Percentiles rank a stretch among this genome's conserved stretches.
Conservation (phyloP, 306 rosid species). For the Adenanthera pavonina region DNA sequence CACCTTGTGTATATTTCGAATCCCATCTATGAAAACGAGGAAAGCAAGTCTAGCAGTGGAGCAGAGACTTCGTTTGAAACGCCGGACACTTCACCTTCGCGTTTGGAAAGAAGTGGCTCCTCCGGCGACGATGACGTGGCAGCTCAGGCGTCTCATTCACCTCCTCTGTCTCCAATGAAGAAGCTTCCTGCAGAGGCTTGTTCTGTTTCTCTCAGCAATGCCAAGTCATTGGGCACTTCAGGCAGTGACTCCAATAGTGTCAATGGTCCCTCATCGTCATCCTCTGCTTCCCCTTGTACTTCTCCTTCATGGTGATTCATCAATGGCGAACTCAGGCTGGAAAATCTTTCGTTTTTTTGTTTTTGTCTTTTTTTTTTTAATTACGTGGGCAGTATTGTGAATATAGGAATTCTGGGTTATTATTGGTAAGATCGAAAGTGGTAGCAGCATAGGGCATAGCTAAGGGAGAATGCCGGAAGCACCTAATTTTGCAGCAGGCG, state of each 20-base stretch:
- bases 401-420: conserved; percentile 18
- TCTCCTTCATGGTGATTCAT: conserved; percentile 87
- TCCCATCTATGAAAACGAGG: conserved; percentile 76
- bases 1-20: conserved; percentile 88
- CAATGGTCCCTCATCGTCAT: conserved; percentile 67
- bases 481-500: conserved; percentile 55
- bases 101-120: conserved; percentile 55
- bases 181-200: conserved; percentile 77
- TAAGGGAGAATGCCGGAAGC: conserved; percentile 29
- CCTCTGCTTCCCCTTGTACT: conserved; percentile 78
- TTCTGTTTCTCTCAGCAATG: conserved; percentile 75
- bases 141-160: conserved; percentile 50
- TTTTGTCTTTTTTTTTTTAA: neutral
- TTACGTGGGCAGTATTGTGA: conserved; percentile 29
- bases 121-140: conserved; percentile 54
- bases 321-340: conserved; percentile 29
- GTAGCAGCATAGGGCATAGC: neutral
- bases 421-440: neutral
- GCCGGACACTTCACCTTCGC: conserved; percentile 83
- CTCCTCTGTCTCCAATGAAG: conserved; percentile 85
- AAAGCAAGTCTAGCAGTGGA: conserved; percentile 40
- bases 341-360: neutral
- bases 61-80: conserved; percentile 78
- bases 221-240: conserved; percentile 63
- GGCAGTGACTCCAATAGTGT: conserved; percentile 73